Base-by-base conservation (phyloP, 2,329 filamentous ascomycete genomes). In the Xylaria sp. region DNA sequence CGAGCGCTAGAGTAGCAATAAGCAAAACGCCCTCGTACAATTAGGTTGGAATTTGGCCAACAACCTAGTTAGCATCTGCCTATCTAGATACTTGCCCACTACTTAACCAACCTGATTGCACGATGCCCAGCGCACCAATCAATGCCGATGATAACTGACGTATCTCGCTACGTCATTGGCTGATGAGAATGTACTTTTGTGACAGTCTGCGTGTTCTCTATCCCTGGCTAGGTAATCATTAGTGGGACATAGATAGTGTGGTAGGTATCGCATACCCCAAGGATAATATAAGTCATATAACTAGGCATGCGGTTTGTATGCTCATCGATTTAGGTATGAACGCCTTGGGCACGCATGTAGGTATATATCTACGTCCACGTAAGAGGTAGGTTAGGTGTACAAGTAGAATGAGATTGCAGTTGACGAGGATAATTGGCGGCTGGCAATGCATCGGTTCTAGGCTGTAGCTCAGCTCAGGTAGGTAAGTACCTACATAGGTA, bases 41-140 rank as follows among this genome's bases (percentile, higher is more conserved):
- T 51, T 30, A 30, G 21, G 24, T 51, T 64, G 54, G 36, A 45
- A 63, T 63, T 47, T 45, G 36, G 27, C 32, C 24, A 53, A 19
- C 45, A 8, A 36, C 39, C 47, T 27, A 57, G 27, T 51, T 30
- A 47, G 36, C 36, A 55, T 32, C 24, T 34, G 39, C 7, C 17
- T n/a, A 2, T 19, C 6, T 19, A 27, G 21, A 51, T 24, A 17
- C 7, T 14, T 14, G 48, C 8, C n/a, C 27, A 51, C 48, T 27
- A 30, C n/a, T n/a, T n/a, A n/a, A n/a, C 17, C 42, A 19, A 47
- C 6, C 14, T 47, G n/a, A 47, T 34, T 47, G 39, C 42, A 62
- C 36, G 36, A 27, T 62, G 48, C 36, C 45, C 19, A 47, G 47
- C 8, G 32, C 36, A 24, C 48, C 24, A 51, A 34, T 55, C 27